Conservation (phyloP, 2,329 filamentous ascomycete genomes). For the Penicillium occitanis region DNA sequence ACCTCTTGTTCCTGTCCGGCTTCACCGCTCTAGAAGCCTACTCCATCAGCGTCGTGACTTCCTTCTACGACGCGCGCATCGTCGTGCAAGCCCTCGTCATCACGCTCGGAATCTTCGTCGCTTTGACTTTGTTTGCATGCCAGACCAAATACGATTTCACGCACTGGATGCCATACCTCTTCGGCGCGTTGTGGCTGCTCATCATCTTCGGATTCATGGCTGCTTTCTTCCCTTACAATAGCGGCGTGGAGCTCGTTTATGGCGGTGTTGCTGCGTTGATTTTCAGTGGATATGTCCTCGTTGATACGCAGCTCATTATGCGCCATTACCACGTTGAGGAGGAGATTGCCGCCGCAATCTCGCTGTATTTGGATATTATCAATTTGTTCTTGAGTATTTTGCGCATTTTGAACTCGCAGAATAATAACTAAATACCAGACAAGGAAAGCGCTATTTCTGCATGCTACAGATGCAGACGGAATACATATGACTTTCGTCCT, state of each 20-base stretch:
- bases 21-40: slow-evolving; percentile 95
- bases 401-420: slow-evolving; percentile 92
- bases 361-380: slow-evolving; percentile 91
- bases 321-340: slow-evolving; percentile 96
- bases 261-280: slow-evolving; percentile 78
- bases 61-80: slow-evolving; percentile 79
- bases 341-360: slow-evolving; percentile 93
- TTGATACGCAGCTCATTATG: slow-evolving; percentile 95
- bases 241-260: slow-evolving; percentile 79
- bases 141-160: slow-evolving; percentile 99
- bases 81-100: slow-evolving; percentile 89
- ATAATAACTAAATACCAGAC: slow-evolving; percentile 68
- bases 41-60: slow-evolving; percentile 86
- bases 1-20: slow-evolving; percentile 83
- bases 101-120: slow-evolving; percentile 67
- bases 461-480: not conserved
- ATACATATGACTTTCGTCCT: not conserved
- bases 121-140: slow-evolving; percentile 78
- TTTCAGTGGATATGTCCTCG: slow-evolving; percentile 91
- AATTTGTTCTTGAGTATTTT: slow-evolving; percentile 96
- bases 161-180: slow-evolving; percentile 92
- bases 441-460: not conserved
- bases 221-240: slow-evolving; percentile 81
- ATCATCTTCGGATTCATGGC: slow-evolving; percentile 92
- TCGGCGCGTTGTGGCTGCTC: slow-evolving; percentile 84